A percentile compares a stretch with the other conserved stretches of the same genome.
Conservation (phyloP, 345 rosid genomes). For the Ceriops zippeliana region DNA sequence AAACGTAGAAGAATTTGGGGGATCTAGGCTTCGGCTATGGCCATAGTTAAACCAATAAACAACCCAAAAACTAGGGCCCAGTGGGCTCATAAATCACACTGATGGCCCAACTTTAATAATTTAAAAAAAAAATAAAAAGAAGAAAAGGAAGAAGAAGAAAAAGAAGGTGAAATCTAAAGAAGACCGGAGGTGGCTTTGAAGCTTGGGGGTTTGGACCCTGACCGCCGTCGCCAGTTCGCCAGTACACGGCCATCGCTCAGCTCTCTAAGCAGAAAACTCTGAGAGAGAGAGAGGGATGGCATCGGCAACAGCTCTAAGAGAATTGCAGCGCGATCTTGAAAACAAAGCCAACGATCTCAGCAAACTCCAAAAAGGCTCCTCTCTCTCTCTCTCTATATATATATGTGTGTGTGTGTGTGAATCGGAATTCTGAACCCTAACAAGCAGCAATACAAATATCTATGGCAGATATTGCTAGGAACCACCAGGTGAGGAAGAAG, state of each 20-base stretch:
- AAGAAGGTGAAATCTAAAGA: neutral
- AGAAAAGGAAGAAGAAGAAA: neutral
- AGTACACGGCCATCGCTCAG: neutral
- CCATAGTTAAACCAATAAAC: too few relatives aligned
- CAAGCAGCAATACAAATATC: neutral
- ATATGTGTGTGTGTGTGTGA: neutral
- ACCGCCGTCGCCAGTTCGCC: too few relatives aligned
- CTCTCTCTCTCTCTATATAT: too few relatives aligned
- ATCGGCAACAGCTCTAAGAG: slow-evolving; percentile 64
- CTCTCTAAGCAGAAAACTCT: neutral
- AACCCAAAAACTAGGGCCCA: too few relatives aligned
- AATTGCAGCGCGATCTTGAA: slow-evolving; percentile 79
- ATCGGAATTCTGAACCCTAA: neutral
- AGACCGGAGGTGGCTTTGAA: neutral
- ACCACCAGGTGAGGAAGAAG: slow-evolving; percentile 90
- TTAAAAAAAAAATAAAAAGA: too few relatives aligned
- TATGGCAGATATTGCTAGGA: slow-evolving; percentile 63
- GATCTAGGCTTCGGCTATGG: too few relatives aligned
- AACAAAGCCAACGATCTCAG: slow-evolving; percentile 76
- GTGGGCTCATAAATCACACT: too few relatives aligned
- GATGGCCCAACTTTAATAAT: too few relatives aligned
- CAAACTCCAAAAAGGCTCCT: slow-evolving; percentile 69
- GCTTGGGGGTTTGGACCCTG: too few relatives aligned
- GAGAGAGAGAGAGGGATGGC: slow-evolving; percentile 40
- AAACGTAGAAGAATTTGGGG: too few relatives aligned